These are phyloP conservation scores for Magnolia changhungtana DNA, from an alignment of 164 flowering plant species.

Conservation along the genomic window DNA sequence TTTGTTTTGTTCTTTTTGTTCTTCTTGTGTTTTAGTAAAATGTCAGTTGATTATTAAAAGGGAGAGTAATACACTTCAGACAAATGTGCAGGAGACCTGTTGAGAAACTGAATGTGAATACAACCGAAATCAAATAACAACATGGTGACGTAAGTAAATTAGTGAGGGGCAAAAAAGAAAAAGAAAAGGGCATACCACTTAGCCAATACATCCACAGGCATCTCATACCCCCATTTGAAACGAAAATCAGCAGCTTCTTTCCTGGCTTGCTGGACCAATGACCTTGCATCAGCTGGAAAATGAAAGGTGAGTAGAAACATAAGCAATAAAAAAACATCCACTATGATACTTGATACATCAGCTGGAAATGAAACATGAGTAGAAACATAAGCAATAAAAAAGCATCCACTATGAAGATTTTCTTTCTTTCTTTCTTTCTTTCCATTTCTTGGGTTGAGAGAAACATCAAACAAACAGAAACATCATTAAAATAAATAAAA, in stretches of 20 bases:
- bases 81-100: no score
- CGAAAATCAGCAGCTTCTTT: constrained; percentile 97
- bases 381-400: background rate
- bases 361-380: constrained; percentile 34
- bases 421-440: background rate
- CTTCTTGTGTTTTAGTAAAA: no score
- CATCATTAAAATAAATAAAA: no score
- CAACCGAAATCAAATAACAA: no score
- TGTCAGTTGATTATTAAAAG: no score
- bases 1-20: no score
- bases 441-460: background rate
- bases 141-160: no score
- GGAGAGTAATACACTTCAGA: no score
- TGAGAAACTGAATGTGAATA: no score
- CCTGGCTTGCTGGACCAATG: constrained; percentile 95
- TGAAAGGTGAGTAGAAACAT: background rate
- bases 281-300: constrained; percentile 86
- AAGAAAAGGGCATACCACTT: constrained; percentile 53
- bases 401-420: background rate
- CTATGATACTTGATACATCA: constrained; percentile 43
- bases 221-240: constrained; percentile 83
- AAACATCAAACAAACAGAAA: no score
- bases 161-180: no score
- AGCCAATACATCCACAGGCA: constrained; percentile 89
- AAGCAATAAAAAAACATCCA: background rate